Base-by-base conservation (phyloP, 2,329 filamentous ascomycete species). In the Diaporthe capsici region DNA sequence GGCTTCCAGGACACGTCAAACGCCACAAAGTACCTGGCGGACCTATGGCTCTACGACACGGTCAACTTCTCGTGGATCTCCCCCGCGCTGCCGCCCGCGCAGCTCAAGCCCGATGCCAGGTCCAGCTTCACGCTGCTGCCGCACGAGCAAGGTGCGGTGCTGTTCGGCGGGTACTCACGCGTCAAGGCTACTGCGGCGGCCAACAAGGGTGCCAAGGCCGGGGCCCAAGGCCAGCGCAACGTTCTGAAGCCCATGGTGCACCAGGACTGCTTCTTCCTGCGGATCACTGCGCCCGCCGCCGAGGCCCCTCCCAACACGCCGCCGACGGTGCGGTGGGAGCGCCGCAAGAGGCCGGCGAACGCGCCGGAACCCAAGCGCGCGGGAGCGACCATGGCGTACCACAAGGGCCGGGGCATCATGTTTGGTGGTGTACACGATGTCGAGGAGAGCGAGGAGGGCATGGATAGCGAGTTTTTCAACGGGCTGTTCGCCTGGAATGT, bases 391-490 rank as follows among this genome's bases (percentile, higher is more conserved):
- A 98, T 98, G 96, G 92, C 95, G 0, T 95, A 93, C 83, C 97
- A 99, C 85, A 97, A 96, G 84, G 96, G 96, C 0, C 92, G 97
- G 76, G 97, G 97, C 0, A 96, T 99, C 75, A 86, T 95, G 80
- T 98, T 98, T 82, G 97, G 97, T 60, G 97, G 97, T 71, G 97
- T 99, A 5, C 95, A 98, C 80, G 96, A 98, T 79, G 94, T 97
- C 0, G 95, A 98, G 83, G 91, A 96, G 82, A 96, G 91, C 78
- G 96, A 98, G 82, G 97, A 99, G 83, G 95, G 94, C 4, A 98
- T 99, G 79, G 96, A 99, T 73, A 98, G 95, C 82, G 96, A 98
- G 83, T 99, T 99, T 85, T 99, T 98, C 87, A 96, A 98, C 80
- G 91, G 93, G 74, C 85, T 98, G 34, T 97, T 94, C 81, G 94